Evolutionary conservation across 2,329 filamentous ascomycete genomes (phyloP).

Genomic region (Botrytis pseudocinerea): DNA sequence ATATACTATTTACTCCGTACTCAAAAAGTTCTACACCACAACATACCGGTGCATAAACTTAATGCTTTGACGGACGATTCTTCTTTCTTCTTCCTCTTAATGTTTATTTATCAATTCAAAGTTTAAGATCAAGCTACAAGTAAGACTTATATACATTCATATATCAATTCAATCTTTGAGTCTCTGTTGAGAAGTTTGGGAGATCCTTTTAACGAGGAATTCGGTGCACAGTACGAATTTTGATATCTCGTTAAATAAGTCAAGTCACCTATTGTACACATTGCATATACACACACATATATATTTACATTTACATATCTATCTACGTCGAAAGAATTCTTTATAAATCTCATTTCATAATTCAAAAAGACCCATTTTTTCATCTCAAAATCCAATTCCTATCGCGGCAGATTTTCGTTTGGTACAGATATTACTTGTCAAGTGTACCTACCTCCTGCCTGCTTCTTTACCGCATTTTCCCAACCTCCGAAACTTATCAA

Average conservation of each 20-base stretch:
- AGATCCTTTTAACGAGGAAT: not conserved
- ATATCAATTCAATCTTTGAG: not conserved
- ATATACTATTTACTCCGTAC: slow-evolving; percentile 7
- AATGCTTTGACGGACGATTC: not conserved
- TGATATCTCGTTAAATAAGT: not conserved
- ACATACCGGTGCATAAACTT: slow-evolving; percentile 13
- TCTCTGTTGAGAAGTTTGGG: not conserved
- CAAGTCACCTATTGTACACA: not conserved
- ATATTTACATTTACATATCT: not conserved
- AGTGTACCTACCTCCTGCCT: slow-evolving; percentile 4
- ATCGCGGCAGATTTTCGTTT: slow-evolving; percentile 10
- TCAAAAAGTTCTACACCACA: not conserved
- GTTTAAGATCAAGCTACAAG: not conserved
- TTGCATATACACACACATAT: not conserved
- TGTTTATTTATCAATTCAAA: not conserved
- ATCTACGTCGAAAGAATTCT: not conserved
- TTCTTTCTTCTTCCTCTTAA: not conserved
- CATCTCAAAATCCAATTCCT: slow-evolving; percentile 5
- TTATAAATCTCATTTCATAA: not conserved
- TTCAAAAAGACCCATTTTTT: slow-evolving; percentile 7
- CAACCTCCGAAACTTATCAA: not conserved
- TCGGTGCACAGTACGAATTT: slow-evolving; percentile 4
- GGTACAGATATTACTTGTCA: not conserved
- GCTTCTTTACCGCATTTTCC: slow-evolving; percentile 23
- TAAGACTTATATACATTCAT: not conserved